Base-by-base conservation (phyloP, 768 basidiomycete genomes). In the Rhodosporidiobolus odoratus region DNA sequence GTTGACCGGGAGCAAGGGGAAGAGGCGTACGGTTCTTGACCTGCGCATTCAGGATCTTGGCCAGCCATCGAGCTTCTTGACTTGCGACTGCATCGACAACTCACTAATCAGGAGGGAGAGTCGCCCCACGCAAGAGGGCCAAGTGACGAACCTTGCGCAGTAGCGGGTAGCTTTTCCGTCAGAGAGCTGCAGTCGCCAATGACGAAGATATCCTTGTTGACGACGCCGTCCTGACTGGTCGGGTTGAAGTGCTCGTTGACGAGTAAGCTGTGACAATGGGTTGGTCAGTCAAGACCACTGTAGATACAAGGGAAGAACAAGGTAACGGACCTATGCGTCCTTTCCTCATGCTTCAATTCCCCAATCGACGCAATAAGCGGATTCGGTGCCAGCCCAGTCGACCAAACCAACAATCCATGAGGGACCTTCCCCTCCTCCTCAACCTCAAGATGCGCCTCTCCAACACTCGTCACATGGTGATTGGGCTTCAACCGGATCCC, bases 401-500 rank as follows among this genome's bases (percentile, higher is more conserved):
- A 88, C 91, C 91, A 93, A 23, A 93, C 90, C 17, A 91, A 84
- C 30, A 93, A 81, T 34, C 92, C 91, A 78, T 88, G 90, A 27
- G 77, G 52, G 67, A 87, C 88, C 86, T 84, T 88, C 68, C 87
- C 89, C 59, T 85, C 83, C 45, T 78, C 77, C 56, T 78, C 75
- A 25, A 78, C 68, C 40, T 77, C 75, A 8, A 59, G 27, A 30
- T 59, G 32, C 40, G 54, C 69, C 60, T 61, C 62, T 13, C 87
- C 85, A 7, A 90, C 87, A 37, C 83, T 82, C 65, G 87, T 85
- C 27, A 92, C 90, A 77, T 90, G 86, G 73, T 88, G 88, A 68
- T 85, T 85, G 0, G 88, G 88, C 70, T 86, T 82, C 67, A 91
- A 85, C 50, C 81, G 83, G 67, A 92, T 88, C 12, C 89, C 90